A percentile compares a stretch with the other conserved stretches of the same genome.
Conservation (phyloP, 2,329 filamentous ascomycete genomes). For the Fusarium palustre region DNA sequence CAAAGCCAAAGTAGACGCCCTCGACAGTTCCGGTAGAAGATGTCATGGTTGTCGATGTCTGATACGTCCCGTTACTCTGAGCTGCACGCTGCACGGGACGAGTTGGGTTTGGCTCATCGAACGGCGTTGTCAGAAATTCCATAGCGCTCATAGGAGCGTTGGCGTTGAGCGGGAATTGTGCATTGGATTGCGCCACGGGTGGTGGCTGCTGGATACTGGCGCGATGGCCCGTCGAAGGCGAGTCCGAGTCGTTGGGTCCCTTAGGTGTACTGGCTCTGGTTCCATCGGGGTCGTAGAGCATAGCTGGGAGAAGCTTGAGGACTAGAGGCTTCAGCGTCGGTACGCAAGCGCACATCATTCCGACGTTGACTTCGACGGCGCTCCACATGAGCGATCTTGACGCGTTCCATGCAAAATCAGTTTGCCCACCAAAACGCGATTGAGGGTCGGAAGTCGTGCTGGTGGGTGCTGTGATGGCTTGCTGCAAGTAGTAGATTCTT, state of each 20-base stretch:
- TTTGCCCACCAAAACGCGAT: constrained; percentile 63
- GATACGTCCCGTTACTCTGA: constrained; percentile 19
- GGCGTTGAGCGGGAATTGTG: constrained; percentile 40
- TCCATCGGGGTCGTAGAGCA: constrained; percentile 65
- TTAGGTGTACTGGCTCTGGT: constrained; percentile 51
- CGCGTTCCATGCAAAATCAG: constrained; percentile 77
- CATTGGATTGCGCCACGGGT: constrained; percentile 34
- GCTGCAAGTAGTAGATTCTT: constrained; percentile 88
- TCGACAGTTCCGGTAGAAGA: constrained; percentile 52
- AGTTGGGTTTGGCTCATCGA: constrained; percentile 40
- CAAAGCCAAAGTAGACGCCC: constrained; percentile 78
- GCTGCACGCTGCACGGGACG: constrained; percentile 20
- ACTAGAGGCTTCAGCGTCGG: constrained; percentile 90
- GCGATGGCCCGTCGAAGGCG: constrained; percentile 42
- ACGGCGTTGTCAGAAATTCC: constrained; percentile 62
- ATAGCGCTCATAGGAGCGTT: constrained; percentile 53
- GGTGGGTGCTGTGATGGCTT: constrained; percentile 66
- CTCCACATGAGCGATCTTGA: constrained; percentile 94
- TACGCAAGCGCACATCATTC: constrained; percentile 91
- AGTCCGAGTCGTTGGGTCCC: constrained; percentile 49
- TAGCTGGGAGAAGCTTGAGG: constrained; percentile 69
- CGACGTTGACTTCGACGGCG: constrained; percentile 89
- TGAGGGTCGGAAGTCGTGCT: constrained; percentile 52
- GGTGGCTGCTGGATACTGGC: constrained; percentile 44
- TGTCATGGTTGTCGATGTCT: constrained; percentile 51